Evolutionary conservation across 306 rosid species (phyloP).

Genomic region (Prunus armeniaca): DNA sequence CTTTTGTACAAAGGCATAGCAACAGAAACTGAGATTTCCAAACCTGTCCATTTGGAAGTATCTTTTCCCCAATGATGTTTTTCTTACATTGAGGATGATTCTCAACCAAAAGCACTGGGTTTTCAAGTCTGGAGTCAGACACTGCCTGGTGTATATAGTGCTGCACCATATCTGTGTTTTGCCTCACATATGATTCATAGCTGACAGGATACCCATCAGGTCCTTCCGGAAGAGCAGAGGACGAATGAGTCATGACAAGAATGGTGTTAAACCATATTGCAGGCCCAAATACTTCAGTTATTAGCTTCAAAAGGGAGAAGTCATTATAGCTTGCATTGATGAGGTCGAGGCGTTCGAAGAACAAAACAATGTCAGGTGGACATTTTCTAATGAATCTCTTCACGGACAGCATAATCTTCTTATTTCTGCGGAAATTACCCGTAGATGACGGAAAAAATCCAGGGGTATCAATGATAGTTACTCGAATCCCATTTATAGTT

Average conservation of each 20-base stretch:
- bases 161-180: conserved; percentile 59
- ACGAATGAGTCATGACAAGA: conserved; percentile 87
- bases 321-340: conserved; percentile 45
- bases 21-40: conserved; percentile 86
- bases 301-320: conserved; percentile 58
- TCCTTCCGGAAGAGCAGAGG: conserved; percentile 80
- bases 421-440: conserved; percentile 64
- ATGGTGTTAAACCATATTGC: conserved; percentile 93
- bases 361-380: conserved; percentile 91
- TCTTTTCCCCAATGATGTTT: conserved; percentile 70
- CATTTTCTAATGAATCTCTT: conserved; percentile 76
- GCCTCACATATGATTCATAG: conserved; percentile 64
- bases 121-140: conserved; percentile 80
- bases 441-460: conserved; percentile 70
- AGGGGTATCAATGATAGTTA: conserved; percentile 85
- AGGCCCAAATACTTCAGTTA: conserved; percentile 82
- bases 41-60: conserved; percentile 95
- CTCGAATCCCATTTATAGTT: conserved; percentile 61
- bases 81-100: conserved; percentile 79
- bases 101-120: conserved; percentile 84
- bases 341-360: conserved; percentile 84
- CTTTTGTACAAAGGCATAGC: conserved; percentile 77
- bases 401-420: conserved; percentile 70
- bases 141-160: conserved; percentile 80
- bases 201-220: conserved; percentile 58